Percentiles rank a stretch among this genome's conserved stretches.
Evolutionary conservation across 768 basidiomycete species (phyloP).

Genomic region (Collybiopsis luxurians): DNA sequence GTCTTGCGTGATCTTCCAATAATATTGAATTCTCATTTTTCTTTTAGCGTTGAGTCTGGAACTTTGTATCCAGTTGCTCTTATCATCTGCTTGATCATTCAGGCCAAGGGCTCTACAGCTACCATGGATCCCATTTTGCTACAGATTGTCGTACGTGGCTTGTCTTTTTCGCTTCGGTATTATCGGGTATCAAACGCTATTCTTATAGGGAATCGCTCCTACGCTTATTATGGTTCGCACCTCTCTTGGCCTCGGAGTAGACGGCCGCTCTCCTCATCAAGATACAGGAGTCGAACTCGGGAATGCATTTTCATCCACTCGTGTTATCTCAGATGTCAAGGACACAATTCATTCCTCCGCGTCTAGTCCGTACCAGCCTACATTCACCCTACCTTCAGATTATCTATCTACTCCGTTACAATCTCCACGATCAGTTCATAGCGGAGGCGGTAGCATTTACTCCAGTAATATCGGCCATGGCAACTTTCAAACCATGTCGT

Average conservation of each 20-base stretch:
- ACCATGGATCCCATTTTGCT: slow-evolving; percentile 4
- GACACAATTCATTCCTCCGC: neutral
- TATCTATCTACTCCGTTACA: neutral
- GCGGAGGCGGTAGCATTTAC: too few relatives aligned
- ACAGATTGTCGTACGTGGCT: slow-evolving; percentile 1
- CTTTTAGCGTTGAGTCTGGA: neutral
- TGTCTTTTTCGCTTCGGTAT: too few relatives aligned
- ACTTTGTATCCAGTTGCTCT: slow-evolving; percentile 4
- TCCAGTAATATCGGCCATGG: too few relatives aligned
- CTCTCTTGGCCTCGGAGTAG: neutral
- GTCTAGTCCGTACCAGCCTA: neutral
- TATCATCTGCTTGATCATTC: slow-evolving; percentile 2
- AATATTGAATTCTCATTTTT: too few relatives aligned
- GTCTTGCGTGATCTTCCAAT: too few relatives aligned
- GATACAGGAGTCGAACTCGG: neutral
- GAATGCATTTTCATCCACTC: neutral
- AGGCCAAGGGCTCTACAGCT: neutral
- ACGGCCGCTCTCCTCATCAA: neutral
- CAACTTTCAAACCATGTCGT: too few relatives aligned
- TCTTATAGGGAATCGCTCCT: neutral
- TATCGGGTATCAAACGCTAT: neutral
- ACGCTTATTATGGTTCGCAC: slow-evolving; percentile 1
- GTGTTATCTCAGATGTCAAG: neutral
- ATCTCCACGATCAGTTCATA: too few relatives aligned
- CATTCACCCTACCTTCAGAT: neutral